These are phyloP conservation scores for Phytopythium delawarense DNA, from an alignment of 352 stramenopile species.

Conservation along the genomic window DNA sequence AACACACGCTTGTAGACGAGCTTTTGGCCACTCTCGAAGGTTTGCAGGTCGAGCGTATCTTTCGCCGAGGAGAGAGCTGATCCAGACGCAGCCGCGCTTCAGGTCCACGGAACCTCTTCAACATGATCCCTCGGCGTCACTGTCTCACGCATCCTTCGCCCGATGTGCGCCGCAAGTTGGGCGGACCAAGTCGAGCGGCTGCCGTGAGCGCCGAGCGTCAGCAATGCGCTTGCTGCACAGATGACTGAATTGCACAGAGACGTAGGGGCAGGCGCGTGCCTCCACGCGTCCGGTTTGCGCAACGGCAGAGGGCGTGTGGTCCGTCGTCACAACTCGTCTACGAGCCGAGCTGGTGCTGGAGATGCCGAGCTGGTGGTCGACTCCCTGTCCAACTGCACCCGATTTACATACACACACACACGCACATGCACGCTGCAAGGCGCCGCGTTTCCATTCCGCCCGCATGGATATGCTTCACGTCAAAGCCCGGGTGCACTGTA, in stretches of 20 bases:
- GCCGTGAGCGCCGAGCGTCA: slow-evolving; percentile 1
- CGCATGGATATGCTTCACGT: neutral
- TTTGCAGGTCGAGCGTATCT: neutral
- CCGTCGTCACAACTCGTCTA: neutral
- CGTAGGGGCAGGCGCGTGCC: neutral
- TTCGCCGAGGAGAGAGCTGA: neutral
- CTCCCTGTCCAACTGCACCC: neutral
- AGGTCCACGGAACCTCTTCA: neutral
- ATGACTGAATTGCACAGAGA: neutral
- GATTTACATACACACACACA: too few species aligned
- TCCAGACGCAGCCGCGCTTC: neutral
- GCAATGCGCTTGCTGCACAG: neutral
- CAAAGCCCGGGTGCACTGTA: neutral
- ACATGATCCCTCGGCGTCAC: neutral
- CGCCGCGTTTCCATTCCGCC: neutral
- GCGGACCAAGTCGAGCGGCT: neutral
- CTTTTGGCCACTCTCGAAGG: too few species aligned
- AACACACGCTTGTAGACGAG: neutral
- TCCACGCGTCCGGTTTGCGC: neutral
- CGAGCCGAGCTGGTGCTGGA: neutral
- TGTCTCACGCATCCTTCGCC: neutral
- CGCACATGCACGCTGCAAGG: too few species aligned
- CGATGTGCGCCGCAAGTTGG: neutral
- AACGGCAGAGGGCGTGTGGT: neutral
- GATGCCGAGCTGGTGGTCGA: too few species aligned